Percentiles rank a stretch among this genome's conserved stretches.
Conservation (phyloP, 2,329 filamentous ascomycete species). For the Alternaria longipes region DNA sequence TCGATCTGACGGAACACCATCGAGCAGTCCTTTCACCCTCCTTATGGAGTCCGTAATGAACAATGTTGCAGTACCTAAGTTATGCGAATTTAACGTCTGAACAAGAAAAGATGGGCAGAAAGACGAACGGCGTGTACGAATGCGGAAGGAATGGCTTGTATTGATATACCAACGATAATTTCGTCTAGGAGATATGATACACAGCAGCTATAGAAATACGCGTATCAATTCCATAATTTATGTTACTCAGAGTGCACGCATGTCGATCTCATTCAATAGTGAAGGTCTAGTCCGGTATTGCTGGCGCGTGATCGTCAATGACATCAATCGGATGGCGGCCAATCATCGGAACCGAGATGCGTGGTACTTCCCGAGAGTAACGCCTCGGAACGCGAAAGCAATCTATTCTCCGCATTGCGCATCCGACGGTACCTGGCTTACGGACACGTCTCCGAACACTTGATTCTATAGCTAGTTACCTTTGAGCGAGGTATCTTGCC, state of each 20-base stretch:
- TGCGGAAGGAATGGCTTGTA: background rate
- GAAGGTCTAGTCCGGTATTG: background rate
- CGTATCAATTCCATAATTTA: background rate
- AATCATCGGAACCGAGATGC: conserved; percentile 26
- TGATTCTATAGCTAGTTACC: background rate
- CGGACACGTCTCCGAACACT: conserved; percentile 21
- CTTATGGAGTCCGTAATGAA: background rate
- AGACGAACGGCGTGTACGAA: background rate
- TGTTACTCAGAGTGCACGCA: background rate
- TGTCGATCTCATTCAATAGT: background rate
- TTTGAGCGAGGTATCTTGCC: background rate
- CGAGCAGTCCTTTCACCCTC: background rate
- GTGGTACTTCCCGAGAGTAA: conserved; percentile 16
- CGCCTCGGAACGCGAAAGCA: conserved; percentile 14
- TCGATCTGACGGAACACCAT: background rate
- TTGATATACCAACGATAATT: background rate
- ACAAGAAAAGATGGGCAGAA: background rate
- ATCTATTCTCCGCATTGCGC: conserved; percentile 25
- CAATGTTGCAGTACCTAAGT: background rate
- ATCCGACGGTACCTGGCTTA: conserved; percentile 3
- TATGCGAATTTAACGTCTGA: background rate
- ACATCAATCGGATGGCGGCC: conserved; percentile 21
- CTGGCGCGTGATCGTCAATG: conserved; percentile 13
- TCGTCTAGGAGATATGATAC: background rate
- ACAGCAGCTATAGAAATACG: background rate